Conservation (phyloP, 257 asterid genomes). For the Jaltomata sinuosa region DNA sequence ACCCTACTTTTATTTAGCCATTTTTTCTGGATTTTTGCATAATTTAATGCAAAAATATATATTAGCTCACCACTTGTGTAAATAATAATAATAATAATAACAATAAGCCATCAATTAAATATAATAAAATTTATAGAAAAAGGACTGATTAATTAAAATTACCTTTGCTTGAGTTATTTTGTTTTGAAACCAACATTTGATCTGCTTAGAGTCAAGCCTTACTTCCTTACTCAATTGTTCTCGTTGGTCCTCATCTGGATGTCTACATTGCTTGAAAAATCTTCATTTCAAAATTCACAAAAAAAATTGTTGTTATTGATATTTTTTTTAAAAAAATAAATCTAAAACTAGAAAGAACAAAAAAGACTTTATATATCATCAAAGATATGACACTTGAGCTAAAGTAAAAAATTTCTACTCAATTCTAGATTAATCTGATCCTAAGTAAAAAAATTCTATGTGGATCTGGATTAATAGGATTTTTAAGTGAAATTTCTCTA, state of each 20-base stretch:
- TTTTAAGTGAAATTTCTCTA: background rate
- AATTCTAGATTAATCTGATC: background rate
- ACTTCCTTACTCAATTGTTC: too few species aligned
- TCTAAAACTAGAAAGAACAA: background rate
- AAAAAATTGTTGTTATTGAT: too few species aligned
- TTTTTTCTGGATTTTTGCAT: background rate
- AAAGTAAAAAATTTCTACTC: background rate
- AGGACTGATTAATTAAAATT: too few species aligned
- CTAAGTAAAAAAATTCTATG: background rate
- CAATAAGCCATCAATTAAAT: too few species aligned
- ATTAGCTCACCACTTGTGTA: background rate
- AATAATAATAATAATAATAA: too few species aligned
- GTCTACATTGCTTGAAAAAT: too few species aligned
- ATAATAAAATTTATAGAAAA: too few species aligned
- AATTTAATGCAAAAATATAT: background rate
- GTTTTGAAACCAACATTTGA: too few species aligned
- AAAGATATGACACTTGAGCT: background rate
- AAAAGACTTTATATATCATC: background rate
- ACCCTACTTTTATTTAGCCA: background rate
- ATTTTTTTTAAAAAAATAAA: background rate
- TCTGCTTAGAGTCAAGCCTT: too few species aligned
- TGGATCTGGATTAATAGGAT: background rate
- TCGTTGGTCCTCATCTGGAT: too few species aligned
- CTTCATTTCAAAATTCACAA: too few species aligned
- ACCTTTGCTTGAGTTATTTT: too few species aligned